Evolutionary conservation across 768 basidiomycete species (phyloP), one percentile per base, ranked within the genome.

Genomic region (Pseudohyphozyma bogoriensis): DNA sequence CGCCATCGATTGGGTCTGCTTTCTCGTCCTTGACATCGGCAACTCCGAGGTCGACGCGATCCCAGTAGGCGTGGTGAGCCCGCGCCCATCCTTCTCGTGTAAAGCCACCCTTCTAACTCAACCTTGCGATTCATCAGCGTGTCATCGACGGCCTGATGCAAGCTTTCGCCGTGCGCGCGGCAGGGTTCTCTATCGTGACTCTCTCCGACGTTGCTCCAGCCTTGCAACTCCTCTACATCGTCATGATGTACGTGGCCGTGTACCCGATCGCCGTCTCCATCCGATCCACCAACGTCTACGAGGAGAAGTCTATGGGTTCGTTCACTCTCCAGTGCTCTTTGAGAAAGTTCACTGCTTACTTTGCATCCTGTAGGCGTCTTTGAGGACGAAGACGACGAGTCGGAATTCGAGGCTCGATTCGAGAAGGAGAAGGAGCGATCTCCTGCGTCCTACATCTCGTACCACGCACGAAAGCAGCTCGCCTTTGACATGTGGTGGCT

Each of bases 401-500:
- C 64, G 31, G 55, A 65, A 4, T 52, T 52, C 26, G 67, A 73
- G 50, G 69, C 58, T 0, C 56, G 51, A 11, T 62, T 62, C 44
- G 53, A 36, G 15, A 57, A 69, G 55, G 55, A 40, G 7, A 59
- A 69, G 55, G 52, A 60, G 29, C 68, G 59, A 42, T 67, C 63
- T 15, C 64, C 68, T 42, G 63, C 63, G 29, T 47, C 59, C 20
- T 73, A 72, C 61, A 64, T 67, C 49, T 54, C 60, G 15, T 64
- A 61, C 84, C 90, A 93, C 71, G 85, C 85, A 15, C 81, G 87
- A 50, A 81, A 79, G 67, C 93, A 99, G 71, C 82, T 99, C 59
- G 87, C 92, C 3, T 96, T 95, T 64, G 92, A 95, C 74, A 89
- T 96, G 81, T 95, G 92, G 93, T 95, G 90, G 90, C 73, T 97